Evolutionary conservation across 139 green algal genomes (phyloP), one percentile per base, ranked within the genome.

Genomic region (Micractinium conductrix): DNA sequence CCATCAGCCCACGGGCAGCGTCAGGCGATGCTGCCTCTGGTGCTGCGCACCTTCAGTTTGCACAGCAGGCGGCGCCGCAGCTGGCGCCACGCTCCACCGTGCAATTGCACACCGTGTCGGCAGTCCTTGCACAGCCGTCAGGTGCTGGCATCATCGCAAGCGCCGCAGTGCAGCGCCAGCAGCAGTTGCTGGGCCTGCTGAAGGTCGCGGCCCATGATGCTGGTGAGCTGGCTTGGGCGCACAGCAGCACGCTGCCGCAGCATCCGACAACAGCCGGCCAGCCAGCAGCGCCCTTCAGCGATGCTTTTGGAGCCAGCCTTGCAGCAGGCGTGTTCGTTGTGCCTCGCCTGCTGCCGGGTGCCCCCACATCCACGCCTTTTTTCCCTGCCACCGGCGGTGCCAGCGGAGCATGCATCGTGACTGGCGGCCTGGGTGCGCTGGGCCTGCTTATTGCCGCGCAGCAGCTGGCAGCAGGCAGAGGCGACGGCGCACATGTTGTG

Each of bases 381-480:
- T 37, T 3, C 38, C 30, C 26, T n/a, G 19, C 21, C 37, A 33
- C 8, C 72, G n/a, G 40, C 45, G 22, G n/a, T 5, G n/a, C n/a
- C 33, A 22, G 16, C 19, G 79, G 84, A 17, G 71, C 62, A 14
- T 83, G 92, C 4, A 55, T 94, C 0, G 30, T 92, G 28, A 88
- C 88, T 30, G 89, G 89, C 55, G 89, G 89, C 62, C 21, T 84
- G 16, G 89, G 89, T 16, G 63, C 88, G 17, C 76, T 93, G 45
- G 89, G 89, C 28, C 74, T 79, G 28, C 85, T 95, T 28, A 78
- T 95, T 14, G 91, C 94, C 0, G 14, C 45, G 2, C 96, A 95
- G 94, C 85, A 95, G 83, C 65, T 78, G 2, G n/a, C 50, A 44
- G 65, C 9, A 12, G 35, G 33, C 69, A 55, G 69, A 21, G 37